Percentiles rank a stretch among this genome's conserved stretches.
Evolutionary conservation across 169 alveolate genomes (phyloP).

Genomic region (Plasmodium vinckei): DNA sequence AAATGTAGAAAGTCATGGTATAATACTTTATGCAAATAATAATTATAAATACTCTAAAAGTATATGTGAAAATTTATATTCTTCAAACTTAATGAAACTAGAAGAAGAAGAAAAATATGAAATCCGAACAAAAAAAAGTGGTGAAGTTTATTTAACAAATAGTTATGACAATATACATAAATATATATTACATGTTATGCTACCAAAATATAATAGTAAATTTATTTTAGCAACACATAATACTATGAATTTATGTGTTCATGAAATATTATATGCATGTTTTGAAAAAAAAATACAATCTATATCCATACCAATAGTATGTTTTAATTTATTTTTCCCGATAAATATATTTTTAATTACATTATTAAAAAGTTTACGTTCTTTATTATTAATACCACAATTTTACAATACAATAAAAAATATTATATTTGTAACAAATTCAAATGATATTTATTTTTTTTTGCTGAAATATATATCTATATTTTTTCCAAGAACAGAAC

Average conservation of each 20-base stretch:
- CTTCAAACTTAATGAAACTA: conserved; percentile 42
- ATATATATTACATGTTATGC: conserved; percentile 40
- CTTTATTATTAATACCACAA: conserved; percentile 32
- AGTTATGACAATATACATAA: conserved; percentile 63
- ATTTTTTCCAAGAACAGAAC: conserved; percentile 31
- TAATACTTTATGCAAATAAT: conserved; percentile 43
- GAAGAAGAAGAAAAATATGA: conserved; percentile 57
- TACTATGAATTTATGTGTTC: conserved; percentile 60
- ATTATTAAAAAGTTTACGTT: conserved; percentile 40
- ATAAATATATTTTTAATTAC: conserved; percentile 33
- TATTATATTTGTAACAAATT: conserved; percentile 27
- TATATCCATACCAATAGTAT: conserved; percentile 37
- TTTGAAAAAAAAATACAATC: conserved; percentile 39
- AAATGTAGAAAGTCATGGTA: conserved; percentile 10
- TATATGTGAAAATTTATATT: conserved; percentile 38
- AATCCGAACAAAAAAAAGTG: conserved; percentile 44
- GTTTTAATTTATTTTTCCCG: conserved; percentile 42
- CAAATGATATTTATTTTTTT: conserved; percentile 39
- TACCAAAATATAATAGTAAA: conserved; percentile 60
- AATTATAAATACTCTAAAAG: conserved; percentile 33
- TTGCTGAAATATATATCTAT: conserved; percentile 29
- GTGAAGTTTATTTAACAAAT: conserved; percentile 41
- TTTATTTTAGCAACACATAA: conserved; percentile 57
- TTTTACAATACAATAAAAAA: conserved; percentile 27
- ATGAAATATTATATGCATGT: conserved; percentile 44